Conservation (phyloP, 2,329 filamentous ascomycete genomes). For the Leptosphaerulina australis region DNA sequence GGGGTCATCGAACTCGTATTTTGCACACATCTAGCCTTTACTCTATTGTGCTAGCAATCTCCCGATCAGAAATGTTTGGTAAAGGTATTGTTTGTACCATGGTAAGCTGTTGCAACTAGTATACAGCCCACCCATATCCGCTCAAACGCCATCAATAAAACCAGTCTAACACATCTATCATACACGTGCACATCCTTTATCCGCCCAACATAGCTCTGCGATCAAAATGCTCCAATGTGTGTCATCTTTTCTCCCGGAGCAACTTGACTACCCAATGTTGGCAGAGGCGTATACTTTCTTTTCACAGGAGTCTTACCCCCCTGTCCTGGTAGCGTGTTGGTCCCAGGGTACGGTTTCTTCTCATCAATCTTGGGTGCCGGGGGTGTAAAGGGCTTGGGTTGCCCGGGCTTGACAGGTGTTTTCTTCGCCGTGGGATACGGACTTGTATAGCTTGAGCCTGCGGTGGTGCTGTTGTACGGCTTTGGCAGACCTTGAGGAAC, state of each 20-base stretch:
- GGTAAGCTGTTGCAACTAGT: neutral
- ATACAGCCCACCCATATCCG: neutral
- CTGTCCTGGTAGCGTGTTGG: slow-evolving; percentile 39
- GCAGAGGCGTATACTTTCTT: slow-evolving; percentile 35
- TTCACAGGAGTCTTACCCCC: slow-evolving; percentile 34
- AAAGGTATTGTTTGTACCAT: neutral
- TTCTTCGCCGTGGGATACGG: slow-evolving; percentile 31
- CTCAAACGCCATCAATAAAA: slow-evolving; percentile 7
- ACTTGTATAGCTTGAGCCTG: slow-evolving; percentile 16
- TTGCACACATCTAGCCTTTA: too few relatives aligned
- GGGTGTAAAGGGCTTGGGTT: slow-evolving; percentile 35
- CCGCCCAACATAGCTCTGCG: neutral
- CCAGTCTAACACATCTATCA: neutral
- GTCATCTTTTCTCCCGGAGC: slow-evolving; percentile 39
- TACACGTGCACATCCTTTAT: neutral
- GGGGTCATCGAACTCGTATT: neutral
- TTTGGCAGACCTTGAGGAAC: slow-evolving; percentile 19
- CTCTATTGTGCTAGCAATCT: neutral
- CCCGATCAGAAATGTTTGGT: neutral
- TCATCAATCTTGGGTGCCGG: slow-evolving; percentile 18
- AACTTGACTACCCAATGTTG: slow-evolving; percentile 32
- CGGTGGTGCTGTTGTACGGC: slow-evolving; percentile 18
- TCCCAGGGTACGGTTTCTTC: slow-evolving; percentile 39
- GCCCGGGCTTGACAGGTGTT: slow-evolving; percentile 34
- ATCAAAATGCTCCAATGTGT: slow-evolving; percentile 32